Evolutionary conservation across 2,329 filamentous ascomycete species (phyloP), one percentile per base, ranked within the genome.

Genomic region (Aspergillus thermomutatus): DNA sequence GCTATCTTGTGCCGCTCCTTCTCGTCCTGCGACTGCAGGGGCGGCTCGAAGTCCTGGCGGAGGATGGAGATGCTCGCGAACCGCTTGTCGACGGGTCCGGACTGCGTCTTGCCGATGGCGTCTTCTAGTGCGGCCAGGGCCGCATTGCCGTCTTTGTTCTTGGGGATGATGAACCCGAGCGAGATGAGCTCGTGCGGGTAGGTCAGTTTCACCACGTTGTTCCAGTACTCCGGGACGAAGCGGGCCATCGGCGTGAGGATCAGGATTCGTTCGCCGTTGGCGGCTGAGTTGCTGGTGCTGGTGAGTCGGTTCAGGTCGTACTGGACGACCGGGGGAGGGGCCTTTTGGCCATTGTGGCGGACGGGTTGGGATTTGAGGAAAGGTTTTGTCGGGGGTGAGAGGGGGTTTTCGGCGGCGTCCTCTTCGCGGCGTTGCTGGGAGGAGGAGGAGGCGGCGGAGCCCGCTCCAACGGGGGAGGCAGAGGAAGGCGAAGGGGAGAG

Each of bases 241-340:
- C 90, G 86, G 31, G 91, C 89, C 77, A 99, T 87, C 9, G 94
- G 94, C 1, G 94, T 97, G 59, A 99, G 83, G 70, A 99, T 90
- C 54, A 99, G 86, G 58, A 99, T 83, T 52, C 88, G 89, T 79
- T 99, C 94, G 63, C 85, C 80, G 71, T 96, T 94, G 60, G 82
- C 84, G 51, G 91, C 79, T 1, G 94, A 91, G 62, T 89, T 83
- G 52, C 82, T 73, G 21, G 92, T 89, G 56, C 90, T 90, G 46
- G 92, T 97, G 65, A 97, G 85, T 76, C 93, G 92, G 81, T 97
- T 97, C 77, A 99, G 88, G 73, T 95, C 87, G 80, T 97, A 97
- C 73, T 91, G 92, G 40, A 90, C 85, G 49, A 99, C 92, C 8
- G 93, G 92, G 53, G 93, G 92, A 50, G 92, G 88, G 46, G 81